Conservation (phyloP, 306 rosid genomes). For the Inga oerstediana region DNA sequence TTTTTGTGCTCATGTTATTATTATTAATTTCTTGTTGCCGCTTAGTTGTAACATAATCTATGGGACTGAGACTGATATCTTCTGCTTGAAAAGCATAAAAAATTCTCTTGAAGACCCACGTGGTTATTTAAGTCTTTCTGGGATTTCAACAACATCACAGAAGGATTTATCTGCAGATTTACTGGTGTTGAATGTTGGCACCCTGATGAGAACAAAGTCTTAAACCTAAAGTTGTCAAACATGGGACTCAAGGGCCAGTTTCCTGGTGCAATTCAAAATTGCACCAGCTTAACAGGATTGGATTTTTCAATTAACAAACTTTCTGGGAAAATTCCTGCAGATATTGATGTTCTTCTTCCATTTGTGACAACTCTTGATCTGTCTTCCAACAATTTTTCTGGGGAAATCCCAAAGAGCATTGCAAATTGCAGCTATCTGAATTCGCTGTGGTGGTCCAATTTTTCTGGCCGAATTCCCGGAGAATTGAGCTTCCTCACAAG, state of each 20-base stretch:
- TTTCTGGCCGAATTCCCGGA: too few relatives aligned
- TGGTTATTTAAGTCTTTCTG: not conserved
- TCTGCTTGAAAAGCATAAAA: not conserved
- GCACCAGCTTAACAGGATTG: not conserved
- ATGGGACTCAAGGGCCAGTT: conserved; percentile 81
- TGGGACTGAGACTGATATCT: not conserved
- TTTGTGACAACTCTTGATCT: too few relatives aligned
- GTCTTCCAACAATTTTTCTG: too few relatives aligned
- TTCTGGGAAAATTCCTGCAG: not conserved
- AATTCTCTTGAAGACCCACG: not conserved
- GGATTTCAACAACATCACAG: not conserved
- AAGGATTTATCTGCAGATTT: not conserved
- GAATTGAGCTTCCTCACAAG: too few relatives aligned
- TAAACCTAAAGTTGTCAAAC: conserved; percentile 62
- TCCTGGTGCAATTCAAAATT: conserved; percentile 45
- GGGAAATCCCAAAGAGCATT: too few relatives aligned
- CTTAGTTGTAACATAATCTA: not conserved
- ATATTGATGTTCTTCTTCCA: too few relatives aligned
- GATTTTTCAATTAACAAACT: not conserved
- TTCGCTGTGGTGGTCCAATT: too few relatives aligned
- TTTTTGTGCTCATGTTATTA: conserved; percentile 27
- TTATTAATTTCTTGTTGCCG: conserved; percentile 40
- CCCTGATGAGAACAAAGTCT: conserved; percentile 76
- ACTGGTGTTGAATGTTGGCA: conserved; percentile 90
- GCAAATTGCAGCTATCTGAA: too few relatives aligned